Base-by-base conservation (phyloP, 2,329 filamentous ascomycete species). In the Akanthomyces muscarius region DNA sequence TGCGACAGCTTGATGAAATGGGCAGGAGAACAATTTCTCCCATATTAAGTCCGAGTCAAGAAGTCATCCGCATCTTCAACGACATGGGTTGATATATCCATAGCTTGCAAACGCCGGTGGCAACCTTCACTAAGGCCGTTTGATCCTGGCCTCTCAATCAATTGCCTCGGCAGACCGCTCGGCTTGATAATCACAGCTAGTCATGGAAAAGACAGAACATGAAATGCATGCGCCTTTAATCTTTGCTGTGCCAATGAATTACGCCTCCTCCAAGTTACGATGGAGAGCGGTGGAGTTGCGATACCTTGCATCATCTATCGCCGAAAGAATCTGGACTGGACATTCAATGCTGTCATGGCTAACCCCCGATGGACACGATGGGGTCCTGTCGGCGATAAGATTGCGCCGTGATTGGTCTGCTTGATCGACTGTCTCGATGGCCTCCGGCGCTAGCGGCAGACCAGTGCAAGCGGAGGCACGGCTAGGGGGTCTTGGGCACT, bases 281-380 rank as follows among this genome's bases (percentile, higher is more conserved):
- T 28, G 33, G 36, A 38, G 28, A 33, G 13, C 21, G 36, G 48
- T 47, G 59, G 50, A 54, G 65, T 61, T 53, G 5, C 14, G 14
- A 33, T 30, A 41, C 33, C 18, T n/a, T 41, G 45, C 30, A 59
- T 41, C 44, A 44, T 66, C 61, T 65, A 42, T 57, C 68, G 23
- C 67, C 66, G 23, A 48, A 68, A 62, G 5, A 25, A 53, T 41
- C 56, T 48, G 21, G 28, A 42, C 54, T 57, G 25, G 50, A 25
- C 21, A 41, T 48, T 52, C 38, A 8, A 62, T 41, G 61, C 36
- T 55, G 48, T 51, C 51, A 54, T 48, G 30, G 41, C 50, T 54
- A 30, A 41, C 41, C 58, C n/a, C 50, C 59, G 41, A 55, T 48
- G 59, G 59, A 14, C 36, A 1, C 41, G 8, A 18, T 48, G 38